Evolutionary conservation across 805 yeast species (phyloP).

Genomic region (Komagataella pastoris): DNA sequence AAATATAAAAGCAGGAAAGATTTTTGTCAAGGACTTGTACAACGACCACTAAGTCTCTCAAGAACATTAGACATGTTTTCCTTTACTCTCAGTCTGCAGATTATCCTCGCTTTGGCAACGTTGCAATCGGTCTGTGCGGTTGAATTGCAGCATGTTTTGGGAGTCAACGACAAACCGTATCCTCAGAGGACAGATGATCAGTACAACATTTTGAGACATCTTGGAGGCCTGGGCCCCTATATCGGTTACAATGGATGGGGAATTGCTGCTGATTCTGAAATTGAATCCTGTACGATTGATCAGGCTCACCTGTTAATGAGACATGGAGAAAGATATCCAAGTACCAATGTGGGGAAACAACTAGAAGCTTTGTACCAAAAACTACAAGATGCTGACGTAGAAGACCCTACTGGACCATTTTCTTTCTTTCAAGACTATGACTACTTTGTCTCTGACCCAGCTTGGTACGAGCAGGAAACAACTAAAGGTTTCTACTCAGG

Average conservation of each 20-base stretch:
- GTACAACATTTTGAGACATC: conserved; percentile 31
- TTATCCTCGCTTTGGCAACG: background rate
- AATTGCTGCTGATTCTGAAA: conserved; percentile 26
- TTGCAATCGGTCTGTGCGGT: background rate
- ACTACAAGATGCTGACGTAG: conserved; percentile 21
- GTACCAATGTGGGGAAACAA: conserved; percentile 21
- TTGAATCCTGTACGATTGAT: conserved; percentile 37
- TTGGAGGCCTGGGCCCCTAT: conserved; percentile 49
- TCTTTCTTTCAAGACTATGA: conserved; percentile 39
- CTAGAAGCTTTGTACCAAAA: conserved; percentile 14
- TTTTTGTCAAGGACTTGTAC: background rate
- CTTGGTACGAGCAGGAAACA: conserved; percentile 9
- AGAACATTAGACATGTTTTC: background rate
- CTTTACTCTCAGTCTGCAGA: background rate
- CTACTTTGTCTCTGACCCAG: conserved; percentile 26
- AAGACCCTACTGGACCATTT: conserved; percentile 32
- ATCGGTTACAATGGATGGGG: conserved; percentile 39
- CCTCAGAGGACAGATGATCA: conserved; percentile 23
- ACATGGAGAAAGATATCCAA: conserved; percentile 72
- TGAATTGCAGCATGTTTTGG: background rate
- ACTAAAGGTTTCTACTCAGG: conserved; percentile 36
- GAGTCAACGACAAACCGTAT: background rate
- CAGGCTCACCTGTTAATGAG: conserved; percentile 64
- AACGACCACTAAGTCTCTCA: background rate
- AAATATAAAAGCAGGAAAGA: background rate